Evolutionary conservation across 2,329 filamentous ascomycete genomes (phyloP).

Genomic region (Claviceps cyperi): DNA sequence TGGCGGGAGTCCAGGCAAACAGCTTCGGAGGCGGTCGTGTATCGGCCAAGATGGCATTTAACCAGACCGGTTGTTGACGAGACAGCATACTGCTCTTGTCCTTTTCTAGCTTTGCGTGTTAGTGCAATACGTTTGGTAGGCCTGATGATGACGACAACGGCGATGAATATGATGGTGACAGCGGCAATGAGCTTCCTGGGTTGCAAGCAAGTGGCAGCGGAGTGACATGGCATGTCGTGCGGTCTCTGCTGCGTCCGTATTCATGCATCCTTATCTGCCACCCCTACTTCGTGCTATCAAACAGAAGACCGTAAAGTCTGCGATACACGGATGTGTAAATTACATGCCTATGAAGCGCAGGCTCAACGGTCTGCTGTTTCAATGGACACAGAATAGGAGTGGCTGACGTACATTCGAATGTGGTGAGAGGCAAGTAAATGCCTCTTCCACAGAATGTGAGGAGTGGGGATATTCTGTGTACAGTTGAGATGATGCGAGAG

Average conservation of each 20-base stretch:
- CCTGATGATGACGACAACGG: neutral
- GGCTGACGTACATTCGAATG: too few species aligned
- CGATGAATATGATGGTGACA: neutral
- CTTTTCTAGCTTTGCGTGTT: neutral
- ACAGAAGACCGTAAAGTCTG: too few species aligned
- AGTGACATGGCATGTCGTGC: neutral
- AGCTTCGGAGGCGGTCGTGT: slow-evolving; percentile 17
- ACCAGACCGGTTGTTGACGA: slow-evolving; percentile 15
- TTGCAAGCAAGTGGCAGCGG: neutral
- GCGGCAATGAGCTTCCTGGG: neutral
- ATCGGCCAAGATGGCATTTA: slow-evolving; percentile 16
- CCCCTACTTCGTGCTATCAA: too few species aligned
- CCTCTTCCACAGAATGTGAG: neutral
- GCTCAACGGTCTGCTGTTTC: too few species aligned
- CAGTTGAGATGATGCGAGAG: neutral
- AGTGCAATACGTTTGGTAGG: neutral
- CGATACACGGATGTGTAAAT: too few species aligned
- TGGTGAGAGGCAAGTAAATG: neutral
- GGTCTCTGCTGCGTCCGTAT: neutral
- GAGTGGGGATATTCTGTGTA: neutral
- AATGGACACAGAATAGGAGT: too few species aligned
- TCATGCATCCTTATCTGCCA: neutral
- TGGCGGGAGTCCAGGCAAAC: slow-evolving; percentile 21
- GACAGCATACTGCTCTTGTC: neutral
- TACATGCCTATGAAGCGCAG: too few species aligned